These are phyloP conservation scores for Raffaelea albimanens DNA, from an alignment of 2,329 filamentous ascomycete genomes.

Conservation along the genomic window DNA sequence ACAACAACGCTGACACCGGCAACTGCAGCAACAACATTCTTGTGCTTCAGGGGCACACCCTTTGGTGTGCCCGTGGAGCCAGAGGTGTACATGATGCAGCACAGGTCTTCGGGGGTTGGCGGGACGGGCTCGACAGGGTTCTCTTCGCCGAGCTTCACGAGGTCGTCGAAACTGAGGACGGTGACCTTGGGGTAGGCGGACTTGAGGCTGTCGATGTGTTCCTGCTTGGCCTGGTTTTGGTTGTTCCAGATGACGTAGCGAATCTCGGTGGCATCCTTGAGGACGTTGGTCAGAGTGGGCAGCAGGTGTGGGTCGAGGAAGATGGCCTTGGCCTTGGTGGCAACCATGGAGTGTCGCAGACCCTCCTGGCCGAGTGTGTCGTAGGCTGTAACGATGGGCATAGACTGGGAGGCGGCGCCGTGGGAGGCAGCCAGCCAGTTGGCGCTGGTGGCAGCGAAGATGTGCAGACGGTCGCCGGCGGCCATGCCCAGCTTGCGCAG, in stretches of 20 bases:
- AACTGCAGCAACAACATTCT: constrained; percentile 64
- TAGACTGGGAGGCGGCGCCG: constrained; percentile 58
- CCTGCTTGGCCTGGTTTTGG: constrained; percentile 41
- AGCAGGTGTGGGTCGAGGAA: constrained; percentile 66
- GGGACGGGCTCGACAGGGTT: constrained; percentile 60
- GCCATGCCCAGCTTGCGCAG: constrained; percentile 63
- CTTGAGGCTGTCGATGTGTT: constrained; percentile 39
- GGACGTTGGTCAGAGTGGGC: constrained; percentile 43
- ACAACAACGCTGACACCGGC: constrained; percentile 71
- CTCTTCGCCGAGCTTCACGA: constrained; percentile 45
- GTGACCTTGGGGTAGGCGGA: constrained; percentile 36
- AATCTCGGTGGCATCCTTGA: constrained; percentile 41
- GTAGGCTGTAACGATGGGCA: constrained; percentile 78
- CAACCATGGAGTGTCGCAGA: constrained; percentile 62
- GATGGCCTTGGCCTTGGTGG: constrained; percentile 62
- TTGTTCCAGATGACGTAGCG: constrained; percentile 45
- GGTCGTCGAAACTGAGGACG: constrained; percentile 41
- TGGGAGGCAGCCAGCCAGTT: constrained; percentile 44
- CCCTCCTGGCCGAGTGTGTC: constrained; percentile 72
- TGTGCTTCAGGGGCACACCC: constrained; percentile 69
- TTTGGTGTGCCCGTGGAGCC: constrained; percentile 77
- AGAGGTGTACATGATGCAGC: constrained; percentile 66
- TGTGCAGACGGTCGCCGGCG: constrained; percentile 62
- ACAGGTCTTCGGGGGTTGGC: constrained; percentile 63
- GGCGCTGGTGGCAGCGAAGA: constrained; percentile 65